Percentiles rank a stretch among this genome's conserved stretches.
Evolutionary conservation across 2,329 filamentous ascomycete species (phyloP).

Genomic region (Nemania sp.): DNA sequence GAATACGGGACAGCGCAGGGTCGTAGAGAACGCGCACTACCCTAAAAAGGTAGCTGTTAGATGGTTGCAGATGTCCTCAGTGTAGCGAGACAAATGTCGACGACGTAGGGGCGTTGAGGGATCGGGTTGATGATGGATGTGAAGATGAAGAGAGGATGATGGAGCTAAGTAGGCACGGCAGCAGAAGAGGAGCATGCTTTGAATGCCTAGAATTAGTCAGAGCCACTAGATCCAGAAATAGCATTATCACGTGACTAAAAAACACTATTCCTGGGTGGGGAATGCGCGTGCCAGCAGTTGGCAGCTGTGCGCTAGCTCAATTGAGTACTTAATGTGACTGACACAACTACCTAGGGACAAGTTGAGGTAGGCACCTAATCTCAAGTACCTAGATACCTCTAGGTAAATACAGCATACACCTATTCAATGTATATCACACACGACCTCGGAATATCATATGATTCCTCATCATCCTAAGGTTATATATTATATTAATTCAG

Average conservation of each 20-base stretch:
- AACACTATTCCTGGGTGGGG: background rate
- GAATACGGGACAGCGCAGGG: background rate
- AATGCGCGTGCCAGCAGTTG: background rate
- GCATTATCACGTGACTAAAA: conserved; percentile 31
- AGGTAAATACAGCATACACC: too few relatives aligned
- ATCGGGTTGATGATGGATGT: conserved; percentile 12
- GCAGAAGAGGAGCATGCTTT: conserved; percentile 32
- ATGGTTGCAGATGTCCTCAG: background rate
- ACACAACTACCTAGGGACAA: too few relatives aligned
- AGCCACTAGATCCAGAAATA: conserved; percentile 27
- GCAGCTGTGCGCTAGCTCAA: background rate
- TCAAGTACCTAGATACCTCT: too few relatives aligned
- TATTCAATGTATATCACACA: too few relatives aligned
- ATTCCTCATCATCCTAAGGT: too few relatives aligned
- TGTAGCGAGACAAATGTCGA: conserved; percentile 10
- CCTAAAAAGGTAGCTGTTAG: background rate
- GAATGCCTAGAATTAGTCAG: conserved; percentile 40
- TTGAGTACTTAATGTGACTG: background rate
- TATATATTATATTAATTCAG: too few relatives aligned
- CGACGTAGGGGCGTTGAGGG: conserved; percentile 3
- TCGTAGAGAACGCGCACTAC: background rate
- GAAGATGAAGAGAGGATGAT: conserved; percentile 10
- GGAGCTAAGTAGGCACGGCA: conserved; percentile 21
- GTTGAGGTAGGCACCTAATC: too few relatives aligned
- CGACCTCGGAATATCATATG: too few relatives aligned